These are phyloP conservation scores for Poa annua DNA, from an alignment of 176 grass and related monocot genomes.

Conservation along the genomic window DNA sequence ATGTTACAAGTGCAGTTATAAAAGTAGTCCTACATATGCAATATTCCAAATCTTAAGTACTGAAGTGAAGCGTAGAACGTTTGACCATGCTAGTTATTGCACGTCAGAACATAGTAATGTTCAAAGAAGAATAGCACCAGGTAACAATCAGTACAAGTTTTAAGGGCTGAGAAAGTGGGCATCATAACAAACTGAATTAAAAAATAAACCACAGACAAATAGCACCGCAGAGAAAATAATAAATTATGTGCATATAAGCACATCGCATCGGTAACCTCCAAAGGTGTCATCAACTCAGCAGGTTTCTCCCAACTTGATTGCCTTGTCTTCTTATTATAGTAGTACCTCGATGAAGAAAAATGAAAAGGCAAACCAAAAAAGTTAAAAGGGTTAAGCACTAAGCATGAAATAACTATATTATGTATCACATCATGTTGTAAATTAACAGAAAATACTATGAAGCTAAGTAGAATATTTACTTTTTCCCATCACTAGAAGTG, in stretches of 20 bases:
- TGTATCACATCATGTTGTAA: neutral
- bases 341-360: constrained; percentile 63
- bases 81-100: no score
- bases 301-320: constrained; percentile 70
- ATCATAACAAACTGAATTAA: neutral
- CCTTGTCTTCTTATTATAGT: constrained; percentile 97
- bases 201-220: neutral
- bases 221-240: neutral
- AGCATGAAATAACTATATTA: constrained; percentile 7
- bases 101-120: no score
- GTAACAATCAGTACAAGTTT: no score
- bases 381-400: constrained; percentile 27
- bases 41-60: no score
- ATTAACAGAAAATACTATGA: constrained; percentile 23
- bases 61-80: no score
- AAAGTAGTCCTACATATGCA: no score
- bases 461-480: no score
- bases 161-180: neutral
- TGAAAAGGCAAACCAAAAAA: neutral
- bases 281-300: no score
- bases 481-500: no score
- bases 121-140: no score
- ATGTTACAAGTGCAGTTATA: no score
- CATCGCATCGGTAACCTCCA: constrained; percentile 50
- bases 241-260: constrained; percentile 36